A percentile compares a stretch with the other conserved stretches of the same genome.
Conservation (phyloP, 2,329 filamentous ascomycete species). For the Davidsoniella neocaledoniae region DNA sequence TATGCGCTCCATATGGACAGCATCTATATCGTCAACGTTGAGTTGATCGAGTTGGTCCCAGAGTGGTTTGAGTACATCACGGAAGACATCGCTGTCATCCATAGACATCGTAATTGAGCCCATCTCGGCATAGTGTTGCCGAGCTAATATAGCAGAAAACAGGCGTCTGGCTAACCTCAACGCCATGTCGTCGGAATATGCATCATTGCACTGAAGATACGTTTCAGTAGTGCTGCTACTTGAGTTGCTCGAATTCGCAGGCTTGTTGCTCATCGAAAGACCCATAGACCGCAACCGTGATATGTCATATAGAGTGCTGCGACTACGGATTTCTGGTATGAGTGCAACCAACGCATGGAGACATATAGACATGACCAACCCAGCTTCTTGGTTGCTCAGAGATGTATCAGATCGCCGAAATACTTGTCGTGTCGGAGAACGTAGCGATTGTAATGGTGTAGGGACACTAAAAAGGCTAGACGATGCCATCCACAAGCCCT, state of each 20-base stretch:
- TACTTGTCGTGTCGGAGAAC: conserved; percentile 22
- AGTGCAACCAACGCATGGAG: conserved; percentile 45
- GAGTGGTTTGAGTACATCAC: conserved; percentile 29
- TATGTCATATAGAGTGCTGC: conserved; percentile 37
- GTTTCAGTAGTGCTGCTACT: conserved; percentile 9
- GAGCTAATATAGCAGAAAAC: conserved; percentile 38
- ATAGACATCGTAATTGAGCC: conserved; percentile 15
- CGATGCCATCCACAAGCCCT: conserved; percentile 47
- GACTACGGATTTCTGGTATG: conserved; percentile 32
- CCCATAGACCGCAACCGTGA: conserved; percentile 42
- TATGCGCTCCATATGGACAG: conserved; percentile 8
- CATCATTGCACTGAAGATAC: conserved; percentile 37
- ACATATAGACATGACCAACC: conserved; percentile 40
- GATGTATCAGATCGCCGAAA: conserved; percentile 21
- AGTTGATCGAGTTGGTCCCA: conserved; percentile 38
- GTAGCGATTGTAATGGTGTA: conserved; percentile 24
- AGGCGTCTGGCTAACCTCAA: conserved; percentile 40
- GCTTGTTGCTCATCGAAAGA: conserved; percentile 27
- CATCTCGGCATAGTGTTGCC: conserved; percentile 33
- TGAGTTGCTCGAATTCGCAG: too few species aligned
- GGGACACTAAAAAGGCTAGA: conserved; percentile 41
- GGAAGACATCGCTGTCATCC: conserved; percentile 21
- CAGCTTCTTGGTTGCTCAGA: conserved; percentile 33
- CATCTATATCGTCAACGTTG: conserved; percentile 19
- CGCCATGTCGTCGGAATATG: conserved; percentile 43